These are phyloP conservation scores for Trametes punicea DNA, from an alignment of 768 basidiomycete genomes.

Conservation along the genomic window DNA sequence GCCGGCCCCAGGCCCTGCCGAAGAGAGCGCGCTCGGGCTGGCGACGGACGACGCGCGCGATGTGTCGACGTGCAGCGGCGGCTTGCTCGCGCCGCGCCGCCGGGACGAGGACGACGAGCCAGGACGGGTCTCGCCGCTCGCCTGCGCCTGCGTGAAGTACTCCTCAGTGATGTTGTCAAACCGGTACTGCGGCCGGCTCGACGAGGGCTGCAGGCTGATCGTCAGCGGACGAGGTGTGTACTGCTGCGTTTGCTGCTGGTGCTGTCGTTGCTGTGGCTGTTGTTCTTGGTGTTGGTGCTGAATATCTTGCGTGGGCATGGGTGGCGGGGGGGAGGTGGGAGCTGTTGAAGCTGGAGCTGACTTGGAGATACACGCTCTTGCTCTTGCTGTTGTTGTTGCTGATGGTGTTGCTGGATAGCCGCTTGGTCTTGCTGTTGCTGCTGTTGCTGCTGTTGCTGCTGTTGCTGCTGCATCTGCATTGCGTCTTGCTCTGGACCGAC, in stretches of 20 bases:
- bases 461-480: conserved; percentile 5
- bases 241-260: conserved; percentile 10
- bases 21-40: conserved; percentile 19
- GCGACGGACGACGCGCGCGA: conserved; percentile 11
- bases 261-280: conserved; percentile 3
- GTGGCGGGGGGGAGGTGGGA: conserved; percentile 5
- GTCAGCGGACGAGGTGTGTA: conserved; percentile 10
- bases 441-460: conserved; percentile 12
- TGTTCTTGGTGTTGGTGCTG: background rate
- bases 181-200: conserved; percentile 14
- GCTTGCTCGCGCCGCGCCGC: conserved; percentile 19
- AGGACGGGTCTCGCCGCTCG: conserved; percentile 8
- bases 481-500: conserved; percentile 15
- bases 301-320: conserved; percentile 7
- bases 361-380: conserved; percentile 14
- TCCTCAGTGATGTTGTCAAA: conserved; percentile 24
- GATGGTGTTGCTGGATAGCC: conserved; percentile 5
- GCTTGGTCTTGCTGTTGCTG: conserved; percentile 8
- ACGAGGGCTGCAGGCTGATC: conserved; percentile 8
- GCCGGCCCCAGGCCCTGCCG: conserved; percentile 14
- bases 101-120: conserved; percentile 7
- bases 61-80: conserved; percentile 19
- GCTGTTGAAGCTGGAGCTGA: conserved; percentile 19
- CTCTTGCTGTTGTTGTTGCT: conserved; percentile 8
- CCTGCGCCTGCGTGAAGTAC: conserved; percentile 15